Evolutionary conservation across 441 rosid genomes (phyloP), one percentile per base, ranked within the genome.

Genomic region (Rhodomyrtus psidioides): DNA sequence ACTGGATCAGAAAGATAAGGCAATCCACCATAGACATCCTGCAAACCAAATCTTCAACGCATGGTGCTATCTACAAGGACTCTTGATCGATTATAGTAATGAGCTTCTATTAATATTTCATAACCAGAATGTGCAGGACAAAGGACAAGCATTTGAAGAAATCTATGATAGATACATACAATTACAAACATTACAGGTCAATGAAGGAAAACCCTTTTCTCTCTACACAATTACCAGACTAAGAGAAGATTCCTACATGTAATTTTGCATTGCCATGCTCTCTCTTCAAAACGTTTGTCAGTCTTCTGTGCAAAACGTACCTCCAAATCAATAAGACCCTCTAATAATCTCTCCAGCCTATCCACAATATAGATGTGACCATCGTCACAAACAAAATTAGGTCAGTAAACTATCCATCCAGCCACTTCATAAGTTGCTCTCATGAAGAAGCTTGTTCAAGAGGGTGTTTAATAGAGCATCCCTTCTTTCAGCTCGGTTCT

Each of bases 401-500:
- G 83, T 49, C 83, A 81, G 83, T 53, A 53, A 39, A 39, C 79
- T 39, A 70, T 70, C 84, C 21, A 60, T 39, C 60, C n/a, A 55
- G 28, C 79, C 30, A 81, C 75, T 58, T 92, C 83, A 85, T 15
- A 85, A 84, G 83, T 86, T 82, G 60, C 65, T 85, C 60, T 89
- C 91, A 51, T 83, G 89, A 46, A 92, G 87, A 60, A 94, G 90
- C 84, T 90, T 89, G 85, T 87, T 89, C 87, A 93, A 84, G 51
- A 92, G 91, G 74, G 90, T 84, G 7, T 92, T 91, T 82, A 93
- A 65, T 83, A 92, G 82, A 53, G 90, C 90, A 88, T 94, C 95
- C 84, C 94, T 91, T 83, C 89, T 87, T 88, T 94, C 91, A 30
- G 93, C 94, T 82, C 94, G 91, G 88, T 87, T 88, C 56, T 93